These are phyloP conservation scores for Mycoemilia scoparia DNA, from an alignment of 192 early-diverging fungal species.

Conservation along the genomic window DNA sequence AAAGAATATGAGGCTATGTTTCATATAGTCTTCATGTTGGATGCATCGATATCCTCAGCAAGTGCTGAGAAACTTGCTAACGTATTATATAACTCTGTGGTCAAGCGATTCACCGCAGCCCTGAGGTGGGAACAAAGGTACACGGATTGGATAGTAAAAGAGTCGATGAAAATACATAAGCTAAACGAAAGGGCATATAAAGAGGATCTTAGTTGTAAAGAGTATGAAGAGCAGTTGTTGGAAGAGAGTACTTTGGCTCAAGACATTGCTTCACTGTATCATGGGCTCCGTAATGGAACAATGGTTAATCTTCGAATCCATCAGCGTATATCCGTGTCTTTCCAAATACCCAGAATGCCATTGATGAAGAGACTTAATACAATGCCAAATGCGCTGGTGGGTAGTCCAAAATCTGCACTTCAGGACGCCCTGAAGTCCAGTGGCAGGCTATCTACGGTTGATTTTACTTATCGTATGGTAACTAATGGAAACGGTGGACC, in stretches of 20 bases:
- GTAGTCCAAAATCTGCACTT: too few species aligned
- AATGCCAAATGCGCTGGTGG: too few species aligned
- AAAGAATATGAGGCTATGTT: too few species aligned
- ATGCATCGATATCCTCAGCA: conserved; percentile 20
- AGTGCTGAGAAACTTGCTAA: conserved; percentile 18
- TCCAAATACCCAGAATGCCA: conserved; percentile 25
- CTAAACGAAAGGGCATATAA: conserved; percentile 19
- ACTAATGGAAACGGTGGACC: too few species aligned
- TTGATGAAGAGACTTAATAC: conserved; percentile 14
- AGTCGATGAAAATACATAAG: conserved; percentile 20
- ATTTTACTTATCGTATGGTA: too few species aligned
- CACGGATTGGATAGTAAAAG: conserved; percentile 20
- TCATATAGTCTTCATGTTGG: conserved; percentile 27
- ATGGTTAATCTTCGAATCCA: conserved; percentile 20
- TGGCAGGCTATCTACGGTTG: too few species aligned
- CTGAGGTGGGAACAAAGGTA: conserved; percentile 29
- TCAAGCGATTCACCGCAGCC: conserved; percentile 22
- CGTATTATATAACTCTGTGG: conserved; percentile 22
- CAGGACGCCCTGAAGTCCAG: too few species aligned
- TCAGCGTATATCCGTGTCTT: conserved; percentile 25
- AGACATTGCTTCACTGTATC: conserved; percentile 18
- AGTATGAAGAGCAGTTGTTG: conserved; percentile 14
- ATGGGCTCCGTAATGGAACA: conserved; percentile 19
- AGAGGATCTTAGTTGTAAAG: conserved; percentile 6
- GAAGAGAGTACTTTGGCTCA: conserved; percentile 9